phyloP scores from a whole-genome alignment of 2,329 filamentous ascomycete species.

The Ceratocystis destructans region DNA sequence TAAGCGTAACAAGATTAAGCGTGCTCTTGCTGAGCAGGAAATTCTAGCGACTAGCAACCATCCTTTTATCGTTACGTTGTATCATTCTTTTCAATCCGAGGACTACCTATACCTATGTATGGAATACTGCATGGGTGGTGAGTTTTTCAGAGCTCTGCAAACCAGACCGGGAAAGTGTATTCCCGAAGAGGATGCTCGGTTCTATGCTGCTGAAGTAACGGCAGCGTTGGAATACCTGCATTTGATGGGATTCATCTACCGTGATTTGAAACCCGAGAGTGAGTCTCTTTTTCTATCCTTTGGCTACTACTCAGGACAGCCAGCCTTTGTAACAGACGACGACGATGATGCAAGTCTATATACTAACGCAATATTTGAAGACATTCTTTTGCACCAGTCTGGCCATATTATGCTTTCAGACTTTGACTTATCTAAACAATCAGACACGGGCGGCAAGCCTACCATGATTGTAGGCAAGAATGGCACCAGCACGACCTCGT shows the following conservation, averaged over 20 bases:
- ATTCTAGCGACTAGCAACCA: conserved; percentile 98
- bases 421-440: conserved; percentile 97
- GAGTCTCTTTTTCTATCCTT: conserved; percentile 29
- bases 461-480: conserved; percentile 94
- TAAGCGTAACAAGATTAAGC: conserved; percentile 99
- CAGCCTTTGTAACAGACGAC: background rate
- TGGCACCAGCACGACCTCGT: conserved; percentile 68
- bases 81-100: conserved; percentile 98
- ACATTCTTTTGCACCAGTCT: conserved; percentile 96
- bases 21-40: conserved; percentile 91
- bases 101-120: conserved; percentile 98
- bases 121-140: conserved; percentile 98
- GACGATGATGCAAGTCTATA: too few relatives aligned
- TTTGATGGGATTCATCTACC: conserved; percentile 98
- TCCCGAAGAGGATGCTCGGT: conserved; percentile 87
- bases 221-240: conserved; percentile 93
- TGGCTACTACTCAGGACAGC: background rate
- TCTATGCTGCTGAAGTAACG: conserved; percentile 95
- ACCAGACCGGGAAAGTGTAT: conserved; percentile 96
- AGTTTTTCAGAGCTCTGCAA: conserved; percentile 94
- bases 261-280: conserved; percentile 97
- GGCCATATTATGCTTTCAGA: conserved; percentile 99
- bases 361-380: conserved; percentile 33
- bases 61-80: conserved; percentile 95
- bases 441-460: conserved; percentile 84